Base-by-base conservation (phyloP, 345 rosid species). In the Acer saccharum region DNA sequence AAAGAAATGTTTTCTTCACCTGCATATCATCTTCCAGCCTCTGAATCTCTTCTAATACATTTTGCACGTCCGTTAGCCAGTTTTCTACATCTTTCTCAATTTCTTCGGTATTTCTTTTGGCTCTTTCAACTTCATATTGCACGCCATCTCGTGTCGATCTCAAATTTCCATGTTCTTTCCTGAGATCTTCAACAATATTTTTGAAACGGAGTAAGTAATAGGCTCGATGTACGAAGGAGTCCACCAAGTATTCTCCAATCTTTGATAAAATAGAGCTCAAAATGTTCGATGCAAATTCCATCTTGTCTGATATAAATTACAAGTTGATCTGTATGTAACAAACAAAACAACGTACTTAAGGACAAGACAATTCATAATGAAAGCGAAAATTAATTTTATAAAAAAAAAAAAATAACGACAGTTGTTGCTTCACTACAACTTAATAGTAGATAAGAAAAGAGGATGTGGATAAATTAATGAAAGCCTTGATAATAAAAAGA, bases 221-320 rank as follows among this genome's bases (percentile, higher is more conserved):
- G 3, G 5, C 23, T 58, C n/a, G 63, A 4, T 6, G 23, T 58
- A 58, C 1, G 21, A 10, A 18, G 39, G 39, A 35, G 7, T 58
- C 25, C 25, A n/a, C 63, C 63, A 58, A 58, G 63, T 58, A 58
- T 58, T 58, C 25, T 58, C 23, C 63, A n/a, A 58, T 58, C 63
- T 58, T 58, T 6, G 63, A 6, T 18, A 21, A 18, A 58, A n/a
- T n/a, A 21, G 63, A 58, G 25, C 63, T 58, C 17, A 50, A 12
- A 50, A 14, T 13, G 13, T 7, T 13, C 13, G 6, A 50, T 50
- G 55, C 55, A 13, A 1, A 2, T 50, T 50, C 55, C 55, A 50
- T 50, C 55, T 50, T 50, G 55, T 50, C 55, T 13, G 55, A 9
- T 43, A 43, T 9, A 7, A 50, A 50, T 12, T 50, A 3, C 5